Evolutionary conservation across 129 eudicot genomes (phyloP).

Genomic region (Flaveria robusta): DNA sequence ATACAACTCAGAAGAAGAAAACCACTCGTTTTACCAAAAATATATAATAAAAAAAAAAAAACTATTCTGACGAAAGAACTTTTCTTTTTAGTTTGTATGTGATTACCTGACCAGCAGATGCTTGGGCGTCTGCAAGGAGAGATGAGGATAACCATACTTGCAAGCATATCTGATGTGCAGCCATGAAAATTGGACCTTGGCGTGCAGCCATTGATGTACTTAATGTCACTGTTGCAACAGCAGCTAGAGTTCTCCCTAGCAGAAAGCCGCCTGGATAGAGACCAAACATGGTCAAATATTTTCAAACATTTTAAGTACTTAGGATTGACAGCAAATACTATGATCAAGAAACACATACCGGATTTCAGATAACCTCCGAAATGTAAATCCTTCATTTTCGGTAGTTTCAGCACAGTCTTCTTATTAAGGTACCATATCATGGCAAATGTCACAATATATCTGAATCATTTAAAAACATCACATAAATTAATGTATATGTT

Average conservation of each 20-base stretch:
- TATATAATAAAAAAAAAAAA: no score
- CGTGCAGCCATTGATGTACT: constrained; percentile 94
- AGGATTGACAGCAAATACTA: not conserved
- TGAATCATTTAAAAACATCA: constrained; percentile 30
- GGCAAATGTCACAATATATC: constrained; percentile 63
- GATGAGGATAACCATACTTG: constrained; percentile 90
- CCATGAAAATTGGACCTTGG: constrained; percentile 74
- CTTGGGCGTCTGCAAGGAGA: constrained; percentile 84
- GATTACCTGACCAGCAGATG: constrained; percentile 62
- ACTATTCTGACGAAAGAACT: no score
- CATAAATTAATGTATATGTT: not conserved
- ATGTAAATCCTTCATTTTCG: constrained; percentile 49
- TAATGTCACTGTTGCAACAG: constrained; percentile 70
- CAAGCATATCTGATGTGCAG: constrained; percentile 86
- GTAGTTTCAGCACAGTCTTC: constrained; percentile 50
- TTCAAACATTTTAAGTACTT: not conserved
- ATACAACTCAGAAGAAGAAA: no score
- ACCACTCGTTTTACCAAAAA: no score
- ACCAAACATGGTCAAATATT: not conserved
- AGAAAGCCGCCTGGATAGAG: constrained; percentile 58
- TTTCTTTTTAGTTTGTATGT: no score
- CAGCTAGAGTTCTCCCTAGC: constrained; percentile 82
- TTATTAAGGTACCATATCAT: constrained; percentile 67
- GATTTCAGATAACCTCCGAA: constrained; percentile 65
- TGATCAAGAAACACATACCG: constrained; percentile 39